Evolutionary conservation across 2,329 filamentous ascomycete species (phyloP), one percentile per base, ranked within the genome.

Genomic region (Fusarium penzigii): DNA sequence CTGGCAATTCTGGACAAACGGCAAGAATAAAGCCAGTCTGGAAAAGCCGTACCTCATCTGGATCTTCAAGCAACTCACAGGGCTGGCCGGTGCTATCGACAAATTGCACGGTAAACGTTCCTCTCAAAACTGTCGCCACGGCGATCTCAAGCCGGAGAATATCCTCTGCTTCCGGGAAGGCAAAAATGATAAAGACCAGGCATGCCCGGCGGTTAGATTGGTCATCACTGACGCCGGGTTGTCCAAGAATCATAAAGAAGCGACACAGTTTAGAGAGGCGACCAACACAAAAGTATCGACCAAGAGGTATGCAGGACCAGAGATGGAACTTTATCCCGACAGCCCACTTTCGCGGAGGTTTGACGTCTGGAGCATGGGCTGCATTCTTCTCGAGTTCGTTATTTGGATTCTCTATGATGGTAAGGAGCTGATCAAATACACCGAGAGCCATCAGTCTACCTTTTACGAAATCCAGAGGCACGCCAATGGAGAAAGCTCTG

Each of bases 151-250:
- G 29, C 50, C 50, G 1, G 50, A 40, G 3, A 52, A 52, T 16
- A 49, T 52, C n/a, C 41, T 52, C 11, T 29, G 40, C 9, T 49
- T 45, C 5, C 20, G 20, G 17, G n/a, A 13, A 14, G 25, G 6
- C 10, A 13, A 29, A 29, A 25, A 25, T 25, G 7, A 25, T 4
- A 25, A 7, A 25, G 20, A 7, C 5, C 20, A 25, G 20, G 4
- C 20, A 4, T 4, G 20, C 8, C 5, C 39, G 4, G 16, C 44
- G 40, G 10, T 46, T 5, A 45, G 16, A 3, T 17, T 52, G n/a
- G 45, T 44, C 9, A 52, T 52, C 11, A 46, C 46, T 7, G 50
- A 52, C 12, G 42, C 49, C 46, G 50, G 46, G 2, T 46, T 52
- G 3, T 46, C 50, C 6, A 52, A 52, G 17, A 43, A 46, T 48